Evolutionary conservation across 257 asterid genomes (phyloP).

Genomic region (Salvia miltiorrhiza): DNA sequence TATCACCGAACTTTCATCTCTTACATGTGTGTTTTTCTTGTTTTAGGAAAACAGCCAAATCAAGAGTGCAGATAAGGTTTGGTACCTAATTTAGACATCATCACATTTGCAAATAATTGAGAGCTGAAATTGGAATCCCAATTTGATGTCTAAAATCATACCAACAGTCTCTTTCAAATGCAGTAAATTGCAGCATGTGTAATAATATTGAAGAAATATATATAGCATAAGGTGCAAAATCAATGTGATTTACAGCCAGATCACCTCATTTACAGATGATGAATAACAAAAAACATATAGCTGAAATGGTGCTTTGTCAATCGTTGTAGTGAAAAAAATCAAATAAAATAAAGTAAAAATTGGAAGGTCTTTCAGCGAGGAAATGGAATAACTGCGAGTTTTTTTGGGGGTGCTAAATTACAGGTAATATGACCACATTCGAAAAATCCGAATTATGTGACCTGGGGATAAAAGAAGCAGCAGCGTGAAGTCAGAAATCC

Average conservation of each 20-base stretch:
- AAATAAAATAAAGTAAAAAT: background rate
- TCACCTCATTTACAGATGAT: conserved; percentile 42
- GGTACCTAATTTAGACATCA: conserved; percentile 1
- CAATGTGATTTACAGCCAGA: conserved; percentile 43
- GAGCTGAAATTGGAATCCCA: background rate
- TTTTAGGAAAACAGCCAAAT: background rate
- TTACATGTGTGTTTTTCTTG: background rate
- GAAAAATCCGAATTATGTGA: conserved; percentile 9
- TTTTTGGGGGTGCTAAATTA: conserved; percentile 7
- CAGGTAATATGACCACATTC: conserved; percentile 25
- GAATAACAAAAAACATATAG: conserved; percentile 17
- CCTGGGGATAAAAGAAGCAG: conserved; percentile 10
- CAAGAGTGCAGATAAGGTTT: background rate
- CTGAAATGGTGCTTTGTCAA: conserved; percentile 12
- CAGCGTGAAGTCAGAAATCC: conserved; percentile 9
- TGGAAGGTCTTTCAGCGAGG: conserved; percentile 14
- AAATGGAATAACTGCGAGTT: conserved; percentile 7
- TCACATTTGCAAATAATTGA: conserved; percentile 11
- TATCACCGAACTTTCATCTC: background rate
- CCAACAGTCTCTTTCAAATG: background rate
- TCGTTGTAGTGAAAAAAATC: conserved; percentile 10
- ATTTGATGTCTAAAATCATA: background rate
- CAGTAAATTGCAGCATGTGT: background rate
- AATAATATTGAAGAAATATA: background rate
- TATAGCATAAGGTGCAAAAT: conserved; percentile 25